These are phyloP conservation scores for Thelephora terrestris DNA, from an alignment of 1,284 basidiomycete species.

Conservation along the genomic window DNA sequence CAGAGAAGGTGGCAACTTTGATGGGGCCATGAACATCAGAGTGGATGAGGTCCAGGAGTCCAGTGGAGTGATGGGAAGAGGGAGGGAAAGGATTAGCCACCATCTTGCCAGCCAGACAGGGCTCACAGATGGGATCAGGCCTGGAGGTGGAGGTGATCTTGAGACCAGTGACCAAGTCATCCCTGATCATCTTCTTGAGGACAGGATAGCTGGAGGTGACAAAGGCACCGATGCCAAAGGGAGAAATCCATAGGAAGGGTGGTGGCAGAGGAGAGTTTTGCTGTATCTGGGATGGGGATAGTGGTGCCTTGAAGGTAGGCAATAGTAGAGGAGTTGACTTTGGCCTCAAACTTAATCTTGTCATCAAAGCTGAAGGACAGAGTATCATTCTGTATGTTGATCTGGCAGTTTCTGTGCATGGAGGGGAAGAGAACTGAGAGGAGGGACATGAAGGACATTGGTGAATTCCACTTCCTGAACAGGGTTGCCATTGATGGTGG, in stretches of 20 bases:
- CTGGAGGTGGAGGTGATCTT: constrained; percentile 5
- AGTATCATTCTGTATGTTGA: constrained; percentile 8
- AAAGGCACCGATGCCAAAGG: constrained; percentile 21
- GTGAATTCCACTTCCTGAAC: constrained; percentile 17
- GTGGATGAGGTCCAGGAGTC: constrained; percentile 23
- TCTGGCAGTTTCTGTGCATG: constrained; percentile 6
- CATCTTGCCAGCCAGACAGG: constrained; percentile 12
- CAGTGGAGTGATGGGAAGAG: constrained; percentile 1
- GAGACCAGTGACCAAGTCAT: constrained; percentile 10
- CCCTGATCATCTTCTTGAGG: constrained; percentile 2
- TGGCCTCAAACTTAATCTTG: constrained; percentile 7
- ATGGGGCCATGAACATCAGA: constrained; percentile 25
- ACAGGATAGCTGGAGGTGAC: constrained; percentile 11
- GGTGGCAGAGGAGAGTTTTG: constrained; percentile 10
- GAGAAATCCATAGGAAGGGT: too few species aligned
- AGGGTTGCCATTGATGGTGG: constrained; percentile 3
- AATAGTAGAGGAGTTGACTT: constrained; percentile 10
- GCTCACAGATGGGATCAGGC: constrained; percentile 12
- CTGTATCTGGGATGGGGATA: constrained; percentile 1
- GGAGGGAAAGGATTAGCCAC: constrained; percentile 6
- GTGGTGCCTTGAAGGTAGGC: constrained; percentile 12
- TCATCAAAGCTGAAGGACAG: constrained; percentile 8
- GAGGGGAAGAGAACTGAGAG: constrained; percentile 20
- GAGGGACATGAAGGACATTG: constrained; percentile 26
- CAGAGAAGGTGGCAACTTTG: constrained; percentile 6